phyloP scores from a whole-genome alignment of 345 rosid species.

The Syzygium grande region DNA sequence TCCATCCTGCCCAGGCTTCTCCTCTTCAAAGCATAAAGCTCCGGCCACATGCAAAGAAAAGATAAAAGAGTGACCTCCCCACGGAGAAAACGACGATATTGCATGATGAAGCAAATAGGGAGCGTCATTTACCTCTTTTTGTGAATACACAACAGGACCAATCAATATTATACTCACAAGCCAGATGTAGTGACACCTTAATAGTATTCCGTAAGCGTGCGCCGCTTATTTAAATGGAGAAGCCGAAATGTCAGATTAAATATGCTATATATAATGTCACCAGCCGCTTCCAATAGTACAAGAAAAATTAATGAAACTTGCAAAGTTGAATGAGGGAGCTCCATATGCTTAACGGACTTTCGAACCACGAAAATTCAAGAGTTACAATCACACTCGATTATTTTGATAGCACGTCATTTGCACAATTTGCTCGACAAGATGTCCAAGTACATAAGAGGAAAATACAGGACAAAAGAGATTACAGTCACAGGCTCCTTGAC shows the following conservation, averaged over 20 bases:
- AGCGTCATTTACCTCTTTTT: not conserved
- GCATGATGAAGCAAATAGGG: not conserved
- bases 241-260: too few relatives aligned
- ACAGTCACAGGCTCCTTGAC: too few relatives aligned
- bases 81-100: not conserved
- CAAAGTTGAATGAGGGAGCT: too few relatives aligned
- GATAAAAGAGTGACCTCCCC: not conserved
- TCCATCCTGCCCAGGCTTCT: conserved; percentile 5
- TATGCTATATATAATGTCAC: too few relatives aligned
- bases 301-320: too few relatives aligned
- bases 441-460: not conserved
- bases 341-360: too few relatives aligned
- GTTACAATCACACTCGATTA: not conserved
- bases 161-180: too few relatives aligned
- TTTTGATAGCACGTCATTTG: rapidly evolving
- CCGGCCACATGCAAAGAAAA: not conserved
- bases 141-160: not conserved
- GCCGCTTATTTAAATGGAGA: too few relatives aligned
- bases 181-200: too few relatives aligned
- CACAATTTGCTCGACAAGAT: not conserved
- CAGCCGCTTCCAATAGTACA: too few relatives aligned
- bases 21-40: conserved; percentile 11
- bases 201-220: too few relatives aligned
- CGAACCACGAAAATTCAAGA: not conserved
- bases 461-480: too few relatives aligned